Evolutionary conservation across 345 rosid species (phyloP), one percentile per base, ranked within the genome.

Genomic region (Sonneratia caseolaris): DNA sequence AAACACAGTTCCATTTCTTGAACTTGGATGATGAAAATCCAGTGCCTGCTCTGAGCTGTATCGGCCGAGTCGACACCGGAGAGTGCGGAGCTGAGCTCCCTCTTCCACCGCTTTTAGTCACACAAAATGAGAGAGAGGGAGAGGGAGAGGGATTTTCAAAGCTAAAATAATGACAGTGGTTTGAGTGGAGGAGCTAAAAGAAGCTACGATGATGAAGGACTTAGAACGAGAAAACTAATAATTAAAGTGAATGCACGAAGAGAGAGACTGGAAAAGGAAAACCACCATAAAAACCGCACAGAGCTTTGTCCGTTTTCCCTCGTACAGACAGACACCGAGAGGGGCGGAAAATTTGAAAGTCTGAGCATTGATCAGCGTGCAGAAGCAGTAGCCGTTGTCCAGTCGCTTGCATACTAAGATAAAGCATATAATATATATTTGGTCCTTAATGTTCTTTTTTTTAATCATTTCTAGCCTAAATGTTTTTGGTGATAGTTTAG

Each of bases 291-390:
- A 42, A 42, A 42, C 10, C 45, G 10, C 45, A 42, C 45, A 42
- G 45, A 42, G 7, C 45, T 22, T 22, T 47, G 62, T n/a, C n/a
- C 45, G 45, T 61, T 40, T 36, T 36, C 45, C 9, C 42, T n/a
- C 15, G 51, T 47, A n/a, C 43, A 1, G 38, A n/a, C 7, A 42
- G 45, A 9, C 45, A 27, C 32, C 32, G 32, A 27, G 71, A 68
- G 77, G 18, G 74, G 69, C 70, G 71, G 76, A 15, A 57, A 66
- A 37, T 37, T 65, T 84, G 82, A 75, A 75, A 82, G 80, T 79
- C 35, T 37, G 67, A 68, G 74, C 71, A 73, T 86, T 16, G 85
- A 78, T 76, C 76, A 82, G 76, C 74, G 90, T 74, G 92, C 81
- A 47, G 51, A 47, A 47, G 51, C 5, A 13, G 51, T 47, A 47